A percentile compares a stretch with the other conserved stretches of the same genome.
Conservation (phyloP, 2,329 filamentous ascomycete species). For the Zymoseptoria crescenta region DNA sequence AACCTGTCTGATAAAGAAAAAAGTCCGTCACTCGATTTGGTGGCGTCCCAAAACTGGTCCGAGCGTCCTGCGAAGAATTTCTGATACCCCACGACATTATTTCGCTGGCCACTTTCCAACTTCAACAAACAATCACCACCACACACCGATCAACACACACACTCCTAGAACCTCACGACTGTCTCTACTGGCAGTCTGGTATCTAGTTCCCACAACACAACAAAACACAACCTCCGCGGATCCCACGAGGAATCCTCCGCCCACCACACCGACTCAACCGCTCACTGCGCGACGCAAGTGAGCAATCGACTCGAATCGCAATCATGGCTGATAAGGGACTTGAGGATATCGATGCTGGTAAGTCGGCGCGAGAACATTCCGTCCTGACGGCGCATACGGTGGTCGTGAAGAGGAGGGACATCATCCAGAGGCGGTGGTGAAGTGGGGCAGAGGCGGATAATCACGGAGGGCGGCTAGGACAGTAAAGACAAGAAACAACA, state of each 20-base stretch:
- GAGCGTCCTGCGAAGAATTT: neutral
- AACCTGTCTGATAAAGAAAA: neutral
- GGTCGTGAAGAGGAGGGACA: slow-evolving; percentile 1
- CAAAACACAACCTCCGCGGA: slow-evolving; percentile 31
- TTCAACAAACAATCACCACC: slow-evolving; percentile 1
- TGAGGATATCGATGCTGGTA: slow-evolving; percentile 94
- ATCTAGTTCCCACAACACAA: slow-evolving; percentile 36
- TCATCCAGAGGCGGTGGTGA: neutral
- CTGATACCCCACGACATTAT: neutral
- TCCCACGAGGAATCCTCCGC: slow-evolving; percentile 34
- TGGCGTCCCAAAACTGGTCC: neutral
- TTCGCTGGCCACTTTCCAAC: neutral
- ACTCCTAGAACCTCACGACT: slow-evolving; percentile 37
- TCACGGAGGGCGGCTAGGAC: neutral
- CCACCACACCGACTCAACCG: slow-evolving; percentile 39
- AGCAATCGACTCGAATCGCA: slow-evolving; percentile 48
- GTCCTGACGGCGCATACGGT: neutral
- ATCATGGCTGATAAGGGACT: slow-evolving; percentile 99
- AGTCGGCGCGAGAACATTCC: slow-evolving; percentile 36
- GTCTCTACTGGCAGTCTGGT: slow-evolving; percentile 40
- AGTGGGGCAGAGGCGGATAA: neutral
- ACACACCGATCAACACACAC: slow-evolving; percentile 21
- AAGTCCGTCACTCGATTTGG: neutral
- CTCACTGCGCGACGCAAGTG: slow-evolving; percentile 74
- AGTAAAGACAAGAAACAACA: slow-evolving; percentile 2